Evolutionary conservation across 2,329 filamentous ascomycete species (phyloP).

Genomic region (Emergomyces orientalis): DNA sequence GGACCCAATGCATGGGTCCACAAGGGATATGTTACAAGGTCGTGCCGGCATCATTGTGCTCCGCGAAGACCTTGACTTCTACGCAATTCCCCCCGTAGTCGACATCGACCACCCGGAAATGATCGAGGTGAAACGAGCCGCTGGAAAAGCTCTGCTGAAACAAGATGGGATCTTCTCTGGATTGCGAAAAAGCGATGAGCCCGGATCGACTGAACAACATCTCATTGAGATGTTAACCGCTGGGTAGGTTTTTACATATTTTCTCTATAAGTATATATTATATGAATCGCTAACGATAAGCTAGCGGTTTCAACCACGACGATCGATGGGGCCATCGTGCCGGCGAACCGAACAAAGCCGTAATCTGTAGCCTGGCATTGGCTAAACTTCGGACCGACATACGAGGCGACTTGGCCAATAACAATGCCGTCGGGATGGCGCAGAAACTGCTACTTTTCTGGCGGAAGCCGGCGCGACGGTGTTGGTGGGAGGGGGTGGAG

Average conservation of each 20-base stretch:
- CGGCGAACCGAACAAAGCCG: slow-evolving; percentile 96
- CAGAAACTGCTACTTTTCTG: slow-evolving; percentile 97
- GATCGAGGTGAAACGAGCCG: slow-evolving; percentile 91
- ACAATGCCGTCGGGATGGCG: slow-evolving; percentile 84
- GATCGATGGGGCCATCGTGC: slow-evolving; percentile 94
- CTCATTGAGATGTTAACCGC: slow-evolving; percentile 98
- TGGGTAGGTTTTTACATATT: slow-evolving; percentile 54
- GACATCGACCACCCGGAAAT: slow-evolving; percentile 84
- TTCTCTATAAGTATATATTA: background rate
- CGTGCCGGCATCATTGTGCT: slow-evolving; percentile 94
- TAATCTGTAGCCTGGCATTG: slow-evolving; percentile 91
- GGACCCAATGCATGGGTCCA: slow-evolving; percentile 61
- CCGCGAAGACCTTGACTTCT: slow-evolving; percentile 93
- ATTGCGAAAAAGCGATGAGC: slow-evolving; percentile 86
- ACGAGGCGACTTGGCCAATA: slow-evolving; percentile 62
- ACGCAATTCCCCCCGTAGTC: slow-evolving; percentile 77
- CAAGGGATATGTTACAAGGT: slow-evolving; percentile 71
- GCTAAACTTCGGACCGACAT: slow-evolving; percentile 89
- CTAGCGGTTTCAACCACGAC: slow-evolving; percentile 89
- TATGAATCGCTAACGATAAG: slow-evolving; percentile 1
- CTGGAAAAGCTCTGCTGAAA: slow-evolving; percentile 71
- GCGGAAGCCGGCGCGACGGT: slow-evolving; percentile 90
- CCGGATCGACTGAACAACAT: slow-evolving; percentile 93
- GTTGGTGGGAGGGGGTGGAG: slow-evolving; percentile 99
- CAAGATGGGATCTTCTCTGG: slow-evolving; percentile 96